Evolutionary conservation across 2,329 filamentous ascomycete species (phyloP).

Genomic region (Phyllosticta capitalensis): DNA sequence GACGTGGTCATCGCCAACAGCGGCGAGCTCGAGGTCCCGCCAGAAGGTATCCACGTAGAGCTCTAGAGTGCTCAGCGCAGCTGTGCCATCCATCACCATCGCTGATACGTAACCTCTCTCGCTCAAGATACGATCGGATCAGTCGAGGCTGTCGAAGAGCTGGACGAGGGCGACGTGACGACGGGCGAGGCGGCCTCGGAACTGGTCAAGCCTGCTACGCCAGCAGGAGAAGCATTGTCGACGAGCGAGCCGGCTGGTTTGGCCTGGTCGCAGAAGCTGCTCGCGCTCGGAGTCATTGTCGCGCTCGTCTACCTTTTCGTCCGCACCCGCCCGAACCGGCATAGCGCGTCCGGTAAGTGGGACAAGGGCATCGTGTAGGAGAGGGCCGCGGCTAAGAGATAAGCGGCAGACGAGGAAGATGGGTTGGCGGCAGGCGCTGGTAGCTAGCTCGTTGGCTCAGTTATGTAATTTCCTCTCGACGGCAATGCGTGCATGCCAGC

Average conservation of each 20-base stretch:
- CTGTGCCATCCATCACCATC: slow-evolving; percentile 24
- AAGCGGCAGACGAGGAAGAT: neutral
- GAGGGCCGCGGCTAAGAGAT: neutral
- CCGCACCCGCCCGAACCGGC: slow-evolving; percentile 20
- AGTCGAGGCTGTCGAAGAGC: slow-evolving; percentile 31
- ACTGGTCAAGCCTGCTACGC: neutral
- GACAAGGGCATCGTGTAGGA: slow-evolving; percentile 31
- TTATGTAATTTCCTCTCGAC: neutral
- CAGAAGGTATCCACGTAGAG: slow-evolving; percentile 89
- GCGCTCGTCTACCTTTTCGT: slow-evolving; percentile 33
- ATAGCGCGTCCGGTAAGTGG: slow-evolving; percentile 4
- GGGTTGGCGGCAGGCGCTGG: slow-evolving; percentile 6
- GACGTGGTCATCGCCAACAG: slow-evolving; percentile 71
- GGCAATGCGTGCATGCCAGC: neutral
- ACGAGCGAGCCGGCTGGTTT: slow-evolving; percentile 25
- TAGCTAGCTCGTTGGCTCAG: neutral
- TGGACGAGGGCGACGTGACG: slow-evolving; percentile 35
- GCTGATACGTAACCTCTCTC: slow-evolving; percentile 31
- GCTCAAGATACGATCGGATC: slow-evolving; percentile 36
- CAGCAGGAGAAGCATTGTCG: neutral
- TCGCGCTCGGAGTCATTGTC: slow-evolving; percentile 35
- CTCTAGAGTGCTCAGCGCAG: slow-evolving; percentile 45
- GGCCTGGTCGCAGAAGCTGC: slow-evolving; percentile 35
- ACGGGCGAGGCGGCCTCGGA: slow-evolving; percentile 13
- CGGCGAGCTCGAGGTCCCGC: slow-evolving; percentile 71